phyloP scores from a whole-genome alignment of 495 filamentous ascomycete species.

The Hypoxylon rickii region DNA sequence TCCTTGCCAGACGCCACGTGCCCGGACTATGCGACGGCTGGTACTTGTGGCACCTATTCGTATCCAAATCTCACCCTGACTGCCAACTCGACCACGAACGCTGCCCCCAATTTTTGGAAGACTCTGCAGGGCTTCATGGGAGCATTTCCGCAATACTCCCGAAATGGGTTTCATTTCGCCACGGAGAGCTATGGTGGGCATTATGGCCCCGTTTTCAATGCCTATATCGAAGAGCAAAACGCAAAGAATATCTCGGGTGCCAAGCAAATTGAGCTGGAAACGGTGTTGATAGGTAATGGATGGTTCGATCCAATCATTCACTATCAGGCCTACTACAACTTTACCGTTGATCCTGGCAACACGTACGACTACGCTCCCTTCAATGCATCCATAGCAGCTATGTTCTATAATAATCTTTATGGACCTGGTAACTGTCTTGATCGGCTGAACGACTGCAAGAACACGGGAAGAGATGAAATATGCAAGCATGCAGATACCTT shows the following conservation, averaged over 20 bases:
- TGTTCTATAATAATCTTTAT: slow-evolving; percentile 65
- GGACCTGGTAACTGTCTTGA: slow-evolving; percentile 67
- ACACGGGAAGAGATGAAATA: slow-evolving; percentile 31
- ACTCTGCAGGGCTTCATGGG: slow-evolving; percentile 67
- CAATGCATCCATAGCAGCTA: slow-evolving; percentile 47
- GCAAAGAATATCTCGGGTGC: slow-evolving; percentile 54
- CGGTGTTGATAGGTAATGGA: slow-evolving; percentile 55
- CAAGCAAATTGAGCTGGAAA: slow-evolving; percentile 57
- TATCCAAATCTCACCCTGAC: slow-evolving; percentile 55
- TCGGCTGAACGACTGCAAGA: slow-evolving; percentile 54
- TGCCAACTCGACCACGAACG: slow-evolving; percentile 57
- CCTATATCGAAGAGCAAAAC: slow-evolving; percentile 71
- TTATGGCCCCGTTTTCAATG: slow-evolving; percentile 67
- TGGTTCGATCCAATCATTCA: slow-evolving; percentile 62
- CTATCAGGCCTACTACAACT: slow-evolving; percentile 69
- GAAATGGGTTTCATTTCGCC: slow-evolving; percentile 61
- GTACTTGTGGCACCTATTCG: slow-evolving; percentile 60
- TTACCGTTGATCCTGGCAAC: slow-evolving; percentile 59
- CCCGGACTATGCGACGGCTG: slow-evolving; percentile 54
- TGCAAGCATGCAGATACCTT: slow-evolving; percentile 53
- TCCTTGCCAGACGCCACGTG: slow-evolving; percentile 53
- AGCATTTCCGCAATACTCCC: slow-evolving; percentile 63
- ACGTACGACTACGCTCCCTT: slow-evolving; percentile 63
- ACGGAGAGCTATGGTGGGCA: slow-evolving; percentile 69
- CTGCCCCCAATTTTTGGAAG: slow-evolving; percentile 63